Evolutionary conservation across 805 yeast genomes (phyloP).

Genomic region (Metschnikowia rubicola): DNA sequence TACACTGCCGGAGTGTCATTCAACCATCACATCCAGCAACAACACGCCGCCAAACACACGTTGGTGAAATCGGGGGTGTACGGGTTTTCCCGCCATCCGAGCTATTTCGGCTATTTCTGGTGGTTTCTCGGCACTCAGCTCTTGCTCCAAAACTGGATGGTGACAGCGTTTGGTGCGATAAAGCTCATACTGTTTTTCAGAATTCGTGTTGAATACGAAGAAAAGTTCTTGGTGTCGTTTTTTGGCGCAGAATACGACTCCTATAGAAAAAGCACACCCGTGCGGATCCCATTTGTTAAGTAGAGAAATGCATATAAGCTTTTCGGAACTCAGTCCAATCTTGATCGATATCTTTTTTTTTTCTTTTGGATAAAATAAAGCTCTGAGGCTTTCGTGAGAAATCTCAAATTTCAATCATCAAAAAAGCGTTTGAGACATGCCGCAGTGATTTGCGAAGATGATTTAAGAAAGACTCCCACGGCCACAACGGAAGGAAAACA

Average conservation of each 20-base stretch:
- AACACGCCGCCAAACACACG: conserved; percentile 51
- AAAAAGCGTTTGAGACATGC: too few relatives aligned
- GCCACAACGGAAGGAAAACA: too few relatives aligned
- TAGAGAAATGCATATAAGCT: not conserved
- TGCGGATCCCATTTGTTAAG: conserved; percentile 60
- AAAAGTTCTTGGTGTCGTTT: conserved; percentile 56
- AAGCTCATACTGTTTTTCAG: conserved; percentile 68
- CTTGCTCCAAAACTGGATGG: conserved; percentile 61
- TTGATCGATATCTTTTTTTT: too few relatives aligned
- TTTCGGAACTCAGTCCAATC: too few relatives aligned
- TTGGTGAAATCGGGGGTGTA: conserved; percentile 78
- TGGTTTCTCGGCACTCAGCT: conserved; percentile 91
- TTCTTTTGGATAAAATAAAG: too few relatives aligned
- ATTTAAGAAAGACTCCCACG: too few relatives aligned
- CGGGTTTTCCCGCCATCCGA: conserved; percentile 71
- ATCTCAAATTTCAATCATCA: too few relatives aligned
- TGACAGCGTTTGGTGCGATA: conserved; percentile 50
- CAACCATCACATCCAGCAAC: conserved; percentile 68
- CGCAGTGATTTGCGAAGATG: too few relatives aligned
- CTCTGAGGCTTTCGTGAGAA: too few relatives aligned
- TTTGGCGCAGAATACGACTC: conserved; percentile 64
- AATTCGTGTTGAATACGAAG: conserved; percentile 69
- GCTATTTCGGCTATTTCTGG: conserved; percentile 86
- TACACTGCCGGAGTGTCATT: conserved; percentile 81
- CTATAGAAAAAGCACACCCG: conserved; percentile 49